phyloP scores from a whole-genome alignment of 345 rosid species.

The Salix koriyanagi region DNA sequence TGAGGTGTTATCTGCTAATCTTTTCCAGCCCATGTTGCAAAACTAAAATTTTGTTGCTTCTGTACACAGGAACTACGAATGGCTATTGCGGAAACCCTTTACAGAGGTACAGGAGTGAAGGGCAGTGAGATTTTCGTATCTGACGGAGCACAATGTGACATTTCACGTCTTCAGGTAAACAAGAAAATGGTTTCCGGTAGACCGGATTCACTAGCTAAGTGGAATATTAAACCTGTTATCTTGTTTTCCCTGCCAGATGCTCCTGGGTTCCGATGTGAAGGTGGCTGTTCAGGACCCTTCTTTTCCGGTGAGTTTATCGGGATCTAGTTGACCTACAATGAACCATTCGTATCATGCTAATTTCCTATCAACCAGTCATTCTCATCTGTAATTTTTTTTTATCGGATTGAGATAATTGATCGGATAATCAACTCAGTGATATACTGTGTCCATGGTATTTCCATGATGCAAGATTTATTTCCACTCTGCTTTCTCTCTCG shows the following conservation, averaged over 20 bases:
- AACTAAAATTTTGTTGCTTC: too few relatives aligned
- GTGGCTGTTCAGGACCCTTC: slow-evolving; percentile 46
- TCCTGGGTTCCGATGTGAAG: slow-evolving; percentile 37
- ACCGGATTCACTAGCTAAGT: too few relatives aligned
- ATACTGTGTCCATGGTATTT: too few relatives aligned
- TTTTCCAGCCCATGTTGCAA: too few relatives aligned
- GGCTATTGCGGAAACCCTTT: slow-evolving; percentile 34
- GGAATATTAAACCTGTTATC: background rate
- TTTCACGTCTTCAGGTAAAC: slow-evolving; percentile 45
- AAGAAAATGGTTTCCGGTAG: too few relatives aligned
- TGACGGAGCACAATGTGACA: slow-evolving; percentile 53
- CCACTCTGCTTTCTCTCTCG: too few relatives aligned
- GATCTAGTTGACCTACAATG: background rate
- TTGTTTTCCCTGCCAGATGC: slow-evolving; percentile 27
- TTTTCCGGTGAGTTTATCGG: slow-evolving; percentile 37
- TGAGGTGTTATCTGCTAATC: too few relatives aligned
- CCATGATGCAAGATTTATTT: too few relatives aligned
- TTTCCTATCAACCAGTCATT: too few relatives aligned
- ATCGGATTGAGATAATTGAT: background rate
- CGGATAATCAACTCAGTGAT: background rate
- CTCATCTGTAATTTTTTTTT: too few relatives aligned
- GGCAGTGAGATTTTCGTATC: slow-evolving; percentile 41
- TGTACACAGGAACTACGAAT: slow-evolving; percentile 33
- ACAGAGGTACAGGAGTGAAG: slow-evolving; percentile 29
- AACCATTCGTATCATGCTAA: too few relatives aligned